A percentile compares a stretch with the other conserved stretches of the same genome.
These are phyloP conservation scores for Plasmopara muralis DNA, from an alignment of 352 stramenopile species.

Conservation along the genomic window DNA sequence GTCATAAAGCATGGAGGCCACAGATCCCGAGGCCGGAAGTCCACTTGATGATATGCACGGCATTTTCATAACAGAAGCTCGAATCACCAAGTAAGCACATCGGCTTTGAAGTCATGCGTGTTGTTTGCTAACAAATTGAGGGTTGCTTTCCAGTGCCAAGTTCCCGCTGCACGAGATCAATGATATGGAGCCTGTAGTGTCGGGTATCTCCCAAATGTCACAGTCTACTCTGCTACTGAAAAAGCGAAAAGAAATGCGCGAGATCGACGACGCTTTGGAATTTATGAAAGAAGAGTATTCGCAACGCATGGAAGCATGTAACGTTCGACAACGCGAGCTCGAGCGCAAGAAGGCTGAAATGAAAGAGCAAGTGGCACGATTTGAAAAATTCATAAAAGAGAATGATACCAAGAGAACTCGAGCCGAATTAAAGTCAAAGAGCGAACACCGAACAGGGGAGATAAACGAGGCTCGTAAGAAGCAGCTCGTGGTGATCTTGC, in stretches of 20 bases:
- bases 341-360: conserved; percentile 87
- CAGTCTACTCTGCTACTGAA: conserved; percentile 89
- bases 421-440: conserved; percentile 86
- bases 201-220: conserved; percentile 80
- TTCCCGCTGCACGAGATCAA: conserved; percentile 49
- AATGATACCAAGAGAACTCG: conserved; percentile 88
- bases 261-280: conserved; percentile 88
- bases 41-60: conserved; percentile 40
- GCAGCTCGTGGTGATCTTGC: conserved; percentile 58
- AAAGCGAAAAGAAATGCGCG: conserved; percentile 90
- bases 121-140: conserved; percentile 1
- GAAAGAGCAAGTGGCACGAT: conserved; percentile 86
- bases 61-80: conserved; percentile 73
- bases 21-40: conserved; percentile 19
- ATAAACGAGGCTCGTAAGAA: conserved; percentile 75
- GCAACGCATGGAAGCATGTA: conserved; percentile 83
- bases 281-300: conserved; percentile 92
- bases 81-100: conserved; percentile 41
- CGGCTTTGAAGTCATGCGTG: background rate
- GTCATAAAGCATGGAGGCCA: conserved; percentile 15
- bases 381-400: conserved; percentile 93
- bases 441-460: conserved; percentile 64
- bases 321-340: conserved; percentile 70
- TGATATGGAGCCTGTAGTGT: conserved; percentile 73
- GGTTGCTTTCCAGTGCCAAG: conserved; percentile 26